phyloP scores from a whole-genome alignment of 139 green algal genomes.

The Micractinium sp. region DNA sequence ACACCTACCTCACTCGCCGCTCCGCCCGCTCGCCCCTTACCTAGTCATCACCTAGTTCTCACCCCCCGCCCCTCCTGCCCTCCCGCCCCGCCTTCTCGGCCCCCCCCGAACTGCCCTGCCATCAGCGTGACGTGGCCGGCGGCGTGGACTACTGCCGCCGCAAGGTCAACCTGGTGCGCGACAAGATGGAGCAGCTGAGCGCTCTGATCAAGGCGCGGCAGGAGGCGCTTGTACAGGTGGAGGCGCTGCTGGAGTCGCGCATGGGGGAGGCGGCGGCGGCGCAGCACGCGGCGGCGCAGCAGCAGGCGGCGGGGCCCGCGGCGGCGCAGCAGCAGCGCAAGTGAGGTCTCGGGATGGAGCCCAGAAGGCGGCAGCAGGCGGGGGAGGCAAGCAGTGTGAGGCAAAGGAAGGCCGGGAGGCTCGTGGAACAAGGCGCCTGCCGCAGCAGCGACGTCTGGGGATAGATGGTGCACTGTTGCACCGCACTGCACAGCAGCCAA shows the following conservation, averaged over 20 bases:
- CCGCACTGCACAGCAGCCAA: no score
- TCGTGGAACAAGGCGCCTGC: no score
- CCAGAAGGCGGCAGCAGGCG: no score
- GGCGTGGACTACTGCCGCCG: constrained; percentile 79
- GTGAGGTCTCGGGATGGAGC: background rate
- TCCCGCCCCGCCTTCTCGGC: background rate
- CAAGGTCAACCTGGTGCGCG: constrained; percentile 70
- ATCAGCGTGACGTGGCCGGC: constrained; percentile 67
- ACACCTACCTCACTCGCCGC: no score
- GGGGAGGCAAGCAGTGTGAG: background rate
- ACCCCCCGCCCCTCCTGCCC: background rate
- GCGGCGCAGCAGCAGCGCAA: constrained; percentile 2
- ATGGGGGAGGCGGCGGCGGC: constrained; percentile 20
- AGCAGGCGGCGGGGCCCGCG: constrained; percentile 1
- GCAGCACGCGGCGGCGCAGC: constrained; percentile 8
- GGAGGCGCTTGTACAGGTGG: background rate
- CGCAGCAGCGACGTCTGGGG: no score
- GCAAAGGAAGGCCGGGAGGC: no score
- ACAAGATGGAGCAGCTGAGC: constrained; percentile 66
- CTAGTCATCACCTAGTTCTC: no score
- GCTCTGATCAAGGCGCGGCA: constrained; percentile 37
- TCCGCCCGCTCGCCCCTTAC: no score
- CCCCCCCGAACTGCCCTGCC: no score
- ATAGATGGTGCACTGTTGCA: no score
- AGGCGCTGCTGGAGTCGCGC: constrained; percentile 7